phyloP scores from a whole-genome alignment of 2,329 filamentous ascomycete species.

The Furcasterigmium sp. region DNA sequence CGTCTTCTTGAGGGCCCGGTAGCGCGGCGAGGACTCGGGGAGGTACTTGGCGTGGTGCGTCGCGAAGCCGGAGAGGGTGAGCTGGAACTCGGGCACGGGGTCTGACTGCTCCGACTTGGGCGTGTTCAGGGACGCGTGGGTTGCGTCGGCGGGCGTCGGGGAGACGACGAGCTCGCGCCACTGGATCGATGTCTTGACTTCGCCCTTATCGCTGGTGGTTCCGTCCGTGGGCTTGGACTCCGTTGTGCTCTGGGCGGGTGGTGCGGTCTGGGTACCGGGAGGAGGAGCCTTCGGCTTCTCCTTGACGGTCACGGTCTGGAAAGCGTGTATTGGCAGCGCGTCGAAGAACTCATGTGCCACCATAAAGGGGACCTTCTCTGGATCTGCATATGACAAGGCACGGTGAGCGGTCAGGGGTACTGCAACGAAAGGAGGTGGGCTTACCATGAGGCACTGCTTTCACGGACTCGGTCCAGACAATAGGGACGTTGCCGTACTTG shows the following conservation, averaged over 20 bases:
- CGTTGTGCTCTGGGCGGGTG: slow-evolving; percentile 30
- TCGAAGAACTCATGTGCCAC: slow-evolving; percentile 99
- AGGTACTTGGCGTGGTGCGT: slow-evolving; percentile 84
- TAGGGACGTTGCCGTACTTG: slow-evolving; percentile 69
- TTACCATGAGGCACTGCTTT: slow-evolving; percentile 70
- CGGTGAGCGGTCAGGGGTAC: neutral
- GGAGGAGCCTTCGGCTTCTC: slow-evolving; percentile 28
- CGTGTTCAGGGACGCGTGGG: slow-evolving; percentile 48
- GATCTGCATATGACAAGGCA: slow-evolving; percentile 32
- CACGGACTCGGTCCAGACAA: slow-evolving; percentile 88
- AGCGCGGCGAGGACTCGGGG: slow-evolving; percentile 75
- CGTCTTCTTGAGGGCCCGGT: slow-evolving; percentile 64
- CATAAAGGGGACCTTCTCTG: slow-evolving; percentile 79
- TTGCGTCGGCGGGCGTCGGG: slow-evolving; percentile 52
- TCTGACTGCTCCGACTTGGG: slow-evolving; percentile 45
- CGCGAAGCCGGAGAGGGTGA: slow-evolving; percentile 67
- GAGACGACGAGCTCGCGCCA: slow-evolving; percentile 83
- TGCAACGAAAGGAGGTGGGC: slow-evolving; percentile 13
- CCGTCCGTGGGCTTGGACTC: slow-evolving; percentile 14
- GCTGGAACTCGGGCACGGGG: slow-evolving; percentile 74
- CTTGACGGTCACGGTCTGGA: slow-evolving; percentile 62
- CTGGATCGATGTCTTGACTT: slow-evolving; percentile 41
- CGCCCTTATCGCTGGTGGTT: slow-evolving; percentile 14
- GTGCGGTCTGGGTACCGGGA: slow-evolving; percentile 30
- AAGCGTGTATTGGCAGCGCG: slow-evolving; percentile 91